Evolutionary conservation across 768 basidiomycete species (phyloP).

Genomic region (Mycena olivaceomarginata): DNA sequence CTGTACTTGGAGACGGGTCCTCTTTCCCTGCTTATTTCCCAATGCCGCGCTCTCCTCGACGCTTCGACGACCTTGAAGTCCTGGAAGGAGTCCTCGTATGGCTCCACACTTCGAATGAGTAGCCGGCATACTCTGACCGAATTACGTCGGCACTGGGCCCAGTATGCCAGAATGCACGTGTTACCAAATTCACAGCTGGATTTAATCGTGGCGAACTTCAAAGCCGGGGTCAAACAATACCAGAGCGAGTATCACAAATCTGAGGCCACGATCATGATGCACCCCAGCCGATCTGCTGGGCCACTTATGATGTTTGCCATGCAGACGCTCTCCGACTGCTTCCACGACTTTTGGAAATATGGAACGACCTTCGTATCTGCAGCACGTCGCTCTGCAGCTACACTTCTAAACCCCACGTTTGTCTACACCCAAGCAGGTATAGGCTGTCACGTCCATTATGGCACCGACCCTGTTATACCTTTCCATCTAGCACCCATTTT

Average conservation of each 20-base stretch:
- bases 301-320: conserved; percentile 51
- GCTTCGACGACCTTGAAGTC: conserved; percentile 54
- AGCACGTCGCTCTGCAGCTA: conserved; percentile 46
- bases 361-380: conserved; percentile 58
- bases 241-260: too few species aligned
- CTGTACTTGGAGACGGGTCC: conserved; percentile 63
- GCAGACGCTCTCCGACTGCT: conserved; percentile 46
- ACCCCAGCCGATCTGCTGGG: conserved; percentile 58
- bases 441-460: conserved; percentile 65
- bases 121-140: conserved; percentile 61
- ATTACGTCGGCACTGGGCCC: conserved; percentile 64
- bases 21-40: conserved; percentile 56
- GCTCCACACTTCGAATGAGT: conserved; percentile 60
- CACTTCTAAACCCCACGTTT: conserved; percentile 67
- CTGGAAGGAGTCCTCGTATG: conserved; percentile 66
- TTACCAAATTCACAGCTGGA: conserved; percentile 47
- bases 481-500: conserved; percentile 59
- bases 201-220: conserved; percentile 31
- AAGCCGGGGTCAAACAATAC: conserved; percentile 36
- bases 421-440: conserved; percentile 61
- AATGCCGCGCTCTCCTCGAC: conserved; percentile 61
- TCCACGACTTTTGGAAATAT: conserved; percentile 61
- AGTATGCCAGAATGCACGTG: conserved; percentile 53
- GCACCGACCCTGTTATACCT: conserved; percentile 61
- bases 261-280: not conserved